Conservation (phyloP, 306 rosid species). For the Vicia villosa region DNA sequence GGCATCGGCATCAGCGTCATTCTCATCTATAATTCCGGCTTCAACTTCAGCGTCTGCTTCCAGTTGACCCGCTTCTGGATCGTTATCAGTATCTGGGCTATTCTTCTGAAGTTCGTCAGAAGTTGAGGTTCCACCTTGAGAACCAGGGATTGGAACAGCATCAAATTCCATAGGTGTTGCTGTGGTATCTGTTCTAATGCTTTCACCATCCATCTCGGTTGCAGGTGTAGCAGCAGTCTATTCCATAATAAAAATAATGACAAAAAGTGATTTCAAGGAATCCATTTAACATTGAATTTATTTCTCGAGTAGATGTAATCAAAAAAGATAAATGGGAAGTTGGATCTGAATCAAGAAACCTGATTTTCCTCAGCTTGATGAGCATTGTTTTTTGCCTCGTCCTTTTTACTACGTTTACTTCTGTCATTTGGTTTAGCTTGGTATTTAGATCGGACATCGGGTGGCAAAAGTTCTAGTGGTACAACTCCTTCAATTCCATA, state of each 20-base stretch:
- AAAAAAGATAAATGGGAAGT: constrained; percentile 27
- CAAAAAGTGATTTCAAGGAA: constrained; percentile 7
- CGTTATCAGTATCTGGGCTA: constrained; percentile 74
- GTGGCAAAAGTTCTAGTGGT: constrained; percentile 83
- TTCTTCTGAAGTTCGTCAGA: constrained; percentile 80
- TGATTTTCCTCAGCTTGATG: constrained; percentile 85
- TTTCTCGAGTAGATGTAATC: constrained; percentile 11
- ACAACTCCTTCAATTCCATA: constrained; percentile 93
- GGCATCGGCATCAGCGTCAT: constrained; percentile 66
- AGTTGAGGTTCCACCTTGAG: constrained; percentile 64
- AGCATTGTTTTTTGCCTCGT: constrained; percentile 64
- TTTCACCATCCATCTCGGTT: constrained; percentile 75
- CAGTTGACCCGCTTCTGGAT: constrained; percentile 83
- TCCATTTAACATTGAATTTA: neutral
- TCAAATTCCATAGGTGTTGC: constrained; percentile 67
- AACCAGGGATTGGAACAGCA: constrained; percentile 44
- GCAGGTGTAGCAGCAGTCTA: constrained; percentile 63
- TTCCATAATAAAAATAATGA: constrained; percentile 7
- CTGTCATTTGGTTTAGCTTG: constrained; percentile 82
- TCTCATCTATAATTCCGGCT: constrained; percentile 81
- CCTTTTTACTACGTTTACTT: constrained; percentile 84
- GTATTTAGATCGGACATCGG: constrained; percentile 81
- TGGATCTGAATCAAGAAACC: constrained; percentile 48
- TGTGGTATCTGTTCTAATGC: constrained; percentile 54
- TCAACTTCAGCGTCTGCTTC: constrained; percentile 85